Base-by-base conservation (phyloP, 2,329 filamentous ascomycete genomes). In the Claviceps arundinis region DNA sequence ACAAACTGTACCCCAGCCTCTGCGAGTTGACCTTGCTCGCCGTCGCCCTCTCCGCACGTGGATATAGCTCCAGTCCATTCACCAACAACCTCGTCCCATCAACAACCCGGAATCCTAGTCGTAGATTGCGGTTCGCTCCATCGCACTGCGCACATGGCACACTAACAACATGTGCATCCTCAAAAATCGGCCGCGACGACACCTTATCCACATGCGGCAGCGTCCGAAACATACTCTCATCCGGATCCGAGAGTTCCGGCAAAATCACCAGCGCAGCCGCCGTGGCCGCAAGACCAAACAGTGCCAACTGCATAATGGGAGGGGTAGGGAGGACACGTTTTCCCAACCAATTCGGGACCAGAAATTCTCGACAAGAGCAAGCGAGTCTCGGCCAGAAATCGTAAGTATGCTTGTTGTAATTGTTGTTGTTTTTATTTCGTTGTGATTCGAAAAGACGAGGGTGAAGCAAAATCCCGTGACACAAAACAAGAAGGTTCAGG, bases 21-120 rank as follows among this genome's bases (percentile, higher is more conserved):
- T 59, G 64, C 51, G 65, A 61, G 52, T 64, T 62, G 50, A 63
- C 3, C 41, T 9, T 41, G 2, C 17, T 19, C 5, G 63, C 66
- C 40, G 81, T 17, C 17, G 19, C 40, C 16, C 73, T 69, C 60
- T 76, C 68, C 56, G 76, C 64, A 50, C 71, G 65, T 16, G 78
- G 77, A 58, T 81, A 85, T 17, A 85, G 68, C 59, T 80, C 75
- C 55, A 76, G 74, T 53, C 74, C 78, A 64, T 85, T 84, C 53
- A 85, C 59, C 40, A 78, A 61, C 26, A 86, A 68, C 43, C 67
- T 69, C 55, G 76, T 71, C 53, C 62, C 60, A 47, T 68, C 68
- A 16, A 77, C 71, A 55, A 85, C 63, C 53, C 63, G 67, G 59
- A 85, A 77, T 58, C 76, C 71, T 41, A 85, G 68, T 56, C 73